Evolutionary conservation across 768 basidiomycete genomes (phyloP).

Genomic region (Naganishia randhawae): DNA sequence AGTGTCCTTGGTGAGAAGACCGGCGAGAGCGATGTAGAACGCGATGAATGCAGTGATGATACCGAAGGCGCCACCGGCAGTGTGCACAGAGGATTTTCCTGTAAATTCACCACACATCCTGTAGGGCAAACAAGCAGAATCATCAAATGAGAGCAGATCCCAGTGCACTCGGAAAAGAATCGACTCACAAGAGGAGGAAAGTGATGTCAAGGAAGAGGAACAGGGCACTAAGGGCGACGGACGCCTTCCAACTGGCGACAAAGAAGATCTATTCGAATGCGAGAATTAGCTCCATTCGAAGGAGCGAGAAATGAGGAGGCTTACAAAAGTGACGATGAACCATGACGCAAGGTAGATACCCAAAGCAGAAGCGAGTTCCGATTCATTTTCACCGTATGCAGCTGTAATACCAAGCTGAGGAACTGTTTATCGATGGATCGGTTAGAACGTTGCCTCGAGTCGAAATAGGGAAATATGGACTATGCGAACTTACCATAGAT

Average conservation of each 20-base stretch:
- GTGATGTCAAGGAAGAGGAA: conserved; percentile 60
- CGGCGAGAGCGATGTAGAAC: conserved; percentile 49
- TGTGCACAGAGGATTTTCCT: conserved; percentile 34
- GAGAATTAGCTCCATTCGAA: not conserved
- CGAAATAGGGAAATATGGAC: too few relatives aligned
- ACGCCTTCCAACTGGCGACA: conserved; percentile 58
- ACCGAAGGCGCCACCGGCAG: conserved; percentile 52
- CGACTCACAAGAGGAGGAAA: conserved; percentile 46
- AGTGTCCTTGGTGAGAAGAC: conserved; percentile 50
- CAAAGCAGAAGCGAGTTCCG: conserved; percentile 37
- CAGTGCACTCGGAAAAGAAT: not conserved
- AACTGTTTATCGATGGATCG: conserved; percentile 22
- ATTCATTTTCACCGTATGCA: conserved; percentile 34
- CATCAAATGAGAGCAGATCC: not conserved
- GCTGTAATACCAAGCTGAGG: conserved; percentile 39
- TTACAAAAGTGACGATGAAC: conserved; percentile 35
- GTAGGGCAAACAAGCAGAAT: conserved; percentile 30
- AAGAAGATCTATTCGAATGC: conserved; percentile 42
- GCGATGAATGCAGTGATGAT: conserved; percentile 49
- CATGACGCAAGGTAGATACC: conserved; percentile 44
- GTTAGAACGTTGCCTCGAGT: not conserved
- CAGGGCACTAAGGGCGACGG: conserved; percentile 56
- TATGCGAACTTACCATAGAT: conserved; percentile 31
- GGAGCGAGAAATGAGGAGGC: not conserved
- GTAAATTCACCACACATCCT: conserved; percentile 51